These are phyloP conservation scores for Geotrichum australiense DNA, from an alignment of 1,139 yeast species.

Conservation along the genomic window DNA sequence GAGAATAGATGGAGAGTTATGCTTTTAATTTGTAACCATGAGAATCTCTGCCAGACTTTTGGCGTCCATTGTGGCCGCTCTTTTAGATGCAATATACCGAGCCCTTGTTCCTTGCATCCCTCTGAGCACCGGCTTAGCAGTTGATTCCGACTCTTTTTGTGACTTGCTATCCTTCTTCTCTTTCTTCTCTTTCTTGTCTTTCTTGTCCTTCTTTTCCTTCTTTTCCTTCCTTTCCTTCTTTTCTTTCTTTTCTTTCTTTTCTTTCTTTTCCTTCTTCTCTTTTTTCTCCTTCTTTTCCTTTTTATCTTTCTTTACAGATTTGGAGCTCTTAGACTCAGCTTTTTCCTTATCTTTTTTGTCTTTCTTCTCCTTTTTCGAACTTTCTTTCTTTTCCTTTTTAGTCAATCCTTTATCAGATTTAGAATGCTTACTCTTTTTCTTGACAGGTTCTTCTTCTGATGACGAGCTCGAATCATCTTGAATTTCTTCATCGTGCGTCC, in stretches of 20 bases:
- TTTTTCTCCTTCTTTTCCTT: conserved; percentile 31
- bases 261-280: conserved; percentile 27
- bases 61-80: conserved; percentile 85
- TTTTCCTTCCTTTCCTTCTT: conserved; percentile 30
- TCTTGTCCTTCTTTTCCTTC: conserved; percentile 16
- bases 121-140: conserved; percentile 37
- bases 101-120: conserved; percentile 76
- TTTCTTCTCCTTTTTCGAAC: conserved; percentile 31
- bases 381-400: conserved; percentile 28
- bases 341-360: conserved; percentile 55
- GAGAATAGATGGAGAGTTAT: no score
- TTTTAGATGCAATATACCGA: conserved; percentile 77
- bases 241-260: conserved; percentile 30
- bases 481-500: conserved; percentile 31
- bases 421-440: conserved; percentile 28
- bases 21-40: conserved; percentile 52
- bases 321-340: no score
- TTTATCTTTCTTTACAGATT: conserved; percentile 30
- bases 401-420: conserved; percentile 27
- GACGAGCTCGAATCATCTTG: conserved; percentile 29
- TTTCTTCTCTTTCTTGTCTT: conserved; percentile 29
- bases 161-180: conserved; percentile 26
- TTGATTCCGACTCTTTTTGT: conserved; percentile 23
- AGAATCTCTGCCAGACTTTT: conserved; percentile 86
- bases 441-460: conserved; percentile 23